Evolutionary conservation across 225 moss, liverwort and hornwort species (phyloP), one percentile per base, ranked within the genome.

Genomic region (Sphagnum tenellum): DNA sequence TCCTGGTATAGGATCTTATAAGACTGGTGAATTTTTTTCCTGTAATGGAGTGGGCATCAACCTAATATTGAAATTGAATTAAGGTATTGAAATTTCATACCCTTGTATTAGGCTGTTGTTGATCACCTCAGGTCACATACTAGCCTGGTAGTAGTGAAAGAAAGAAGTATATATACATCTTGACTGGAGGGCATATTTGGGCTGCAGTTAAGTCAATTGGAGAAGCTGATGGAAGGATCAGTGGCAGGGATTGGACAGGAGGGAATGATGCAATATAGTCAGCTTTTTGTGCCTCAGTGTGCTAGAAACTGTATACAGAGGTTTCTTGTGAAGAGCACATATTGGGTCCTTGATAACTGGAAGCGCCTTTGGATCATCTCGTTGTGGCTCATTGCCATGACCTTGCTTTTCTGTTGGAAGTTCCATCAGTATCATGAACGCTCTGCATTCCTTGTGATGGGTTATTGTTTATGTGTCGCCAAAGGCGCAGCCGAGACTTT

Each of bases 401-500:
- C 76, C 12, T 79, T 59, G 8, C 76, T 98, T 3, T 84, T 88
- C 60, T 55, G 71, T 0, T 93, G 90, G 90, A 98, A 98, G 62
- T 80, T 89, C 57, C 44, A 87, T 0, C 98, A 98, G 72, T 98
- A 98, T 64, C 69, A 72, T 46, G 8, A 72, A 0, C 74, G 93
- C 10, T 2, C 2, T 10, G 76, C 84, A 5, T 98, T 64, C 47
- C 50, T 76, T 3, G 68, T 89, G 8, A 93, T 98, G 89, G 90
- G 90, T 0, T 76, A 74, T 47, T 98, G 98, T 60, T 55, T 98
- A 3, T 83, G 89, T 10, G 12, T 86, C 2, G 93, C 98, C 3
- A 98, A 98, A 65, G 98, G 93, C 9, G 89, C 93, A 0, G 98
- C 98, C 0, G 98, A 98, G 72, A 98, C 89, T 4, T n/a, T 98